phyloP scores from a whole-genome alignment of 2,329 filamentous ascomycete genomes.

The Leptosphaerulina australis region DNA sequence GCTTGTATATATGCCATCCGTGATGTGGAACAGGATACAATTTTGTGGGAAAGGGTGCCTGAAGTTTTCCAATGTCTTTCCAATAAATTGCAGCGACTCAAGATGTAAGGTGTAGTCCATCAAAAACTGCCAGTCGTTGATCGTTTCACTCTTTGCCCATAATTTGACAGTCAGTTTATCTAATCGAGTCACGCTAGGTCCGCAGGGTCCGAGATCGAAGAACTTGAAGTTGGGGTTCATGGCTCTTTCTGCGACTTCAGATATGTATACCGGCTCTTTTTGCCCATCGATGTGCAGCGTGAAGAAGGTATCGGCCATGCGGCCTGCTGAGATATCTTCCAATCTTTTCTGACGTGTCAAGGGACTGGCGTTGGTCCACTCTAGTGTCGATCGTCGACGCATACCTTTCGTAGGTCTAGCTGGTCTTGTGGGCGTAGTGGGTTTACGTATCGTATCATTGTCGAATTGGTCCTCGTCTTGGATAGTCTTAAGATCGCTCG shows the following conservation, averaged over 20 bases:
- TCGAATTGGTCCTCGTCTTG: conserved; percentile 1
- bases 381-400: conserved; percentile 65
- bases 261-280: conserved; percentile 82
- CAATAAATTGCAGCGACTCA: conserved; percentile 77
- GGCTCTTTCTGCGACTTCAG: conserved; percentile 77
- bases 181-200: conserved; percentile 67
- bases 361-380: conserved; percentile 67
- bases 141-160: conserved; percentile 69
- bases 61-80: conserved; percentile 64
- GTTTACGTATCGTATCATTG: conserved; percentile 25
- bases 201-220: conserved; percentile 74
- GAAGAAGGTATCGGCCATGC: conserved; percentile 88
- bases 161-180: conserved; percentile 71
- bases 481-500: conserved; percentile 55
- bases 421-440: conserved; percentile 27
- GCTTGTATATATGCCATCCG: conserved; percentile 84
- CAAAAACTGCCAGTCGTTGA: conserved; percentile 66
- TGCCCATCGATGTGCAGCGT: conserved; percentile 73
- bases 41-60: conserved; percentile 79
- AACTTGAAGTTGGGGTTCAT: conserved; percentile 90
- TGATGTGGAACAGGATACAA: conserved; percentile 81
- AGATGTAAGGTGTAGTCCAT: conserved; percentile 76
- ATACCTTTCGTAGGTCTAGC: conserved; percentile 48
- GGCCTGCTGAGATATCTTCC: conserved; percentile 71
- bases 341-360: conserved; percentile 73